Evolutionary conservation across 345 rosid genomes (phyloP).

Genomic region (Corchorus capsularis): DNA sequence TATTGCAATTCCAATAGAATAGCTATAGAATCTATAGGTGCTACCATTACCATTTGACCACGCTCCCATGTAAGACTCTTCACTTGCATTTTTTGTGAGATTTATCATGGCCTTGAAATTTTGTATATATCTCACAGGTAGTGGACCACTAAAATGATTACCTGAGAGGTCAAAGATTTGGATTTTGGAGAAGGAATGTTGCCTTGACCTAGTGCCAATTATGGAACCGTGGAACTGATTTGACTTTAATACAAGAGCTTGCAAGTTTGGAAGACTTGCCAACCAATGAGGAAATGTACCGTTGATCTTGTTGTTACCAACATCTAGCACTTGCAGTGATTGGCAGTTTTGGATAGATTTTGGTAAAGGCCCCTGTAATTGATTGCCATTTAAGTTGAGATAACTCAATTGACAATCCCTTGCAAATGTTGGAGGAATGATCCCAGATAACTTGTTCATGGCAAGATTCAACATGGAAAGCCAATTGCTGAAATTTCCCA

Average conservation of each 20-base stretch:
- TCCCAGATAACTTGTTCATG: slow-evolving; percentile 22
- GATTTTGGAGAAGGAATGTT: slow-evolving; percentile 20
- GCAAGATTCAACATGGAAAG: neutral
- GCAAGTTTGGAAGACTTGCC: slow-evolving; percentile 21
- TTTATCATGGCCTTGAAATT: slow-evolving; percentile 10
- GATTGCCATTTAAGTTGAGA: slow-evolving; percentile 29
- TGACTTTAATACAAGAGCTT: slow-evolving; percentile 29
- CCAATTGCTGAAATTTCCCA: slow-evolving; percentile 16
- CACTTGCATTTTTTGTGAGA: neutral
- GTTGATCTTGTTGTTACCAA: slow-evolving; percentile 32
- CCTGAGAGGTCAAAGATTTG: slow-evolving; percentile 30
- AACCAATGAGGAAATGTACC: slow-evolving; percentile 36
- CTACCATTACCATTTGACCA: rapidly evolving
- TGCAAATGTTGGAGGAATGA: slow-evolving; percentile 8
- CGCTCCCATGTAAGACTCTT: neutral
- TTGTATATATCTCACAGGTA: slow-evolving; percentile 12
- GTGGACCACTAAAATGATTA: slow-evolving; percentile 33
- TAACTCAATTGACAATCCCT: neutral
- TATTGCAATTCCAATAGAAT: neutral
- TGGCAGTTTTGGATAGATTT: slow-evolving; percentile 25
- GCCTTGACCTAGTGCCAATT: neutral
- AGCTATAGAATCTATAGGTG: neutral
- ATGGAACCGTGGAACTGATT: slow-evolving; percentile 31
- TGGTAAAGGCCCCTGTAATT: slow-evolving; percentile 27
- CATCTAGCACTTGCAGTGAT: slow-evolving; percentile 31